Percentiles rank a stretch among this genome's conserved stretches.
Conservation (phyloP, 2,329 filamentous ascomycete species). For the Aureobasidium sp. region DNA sequence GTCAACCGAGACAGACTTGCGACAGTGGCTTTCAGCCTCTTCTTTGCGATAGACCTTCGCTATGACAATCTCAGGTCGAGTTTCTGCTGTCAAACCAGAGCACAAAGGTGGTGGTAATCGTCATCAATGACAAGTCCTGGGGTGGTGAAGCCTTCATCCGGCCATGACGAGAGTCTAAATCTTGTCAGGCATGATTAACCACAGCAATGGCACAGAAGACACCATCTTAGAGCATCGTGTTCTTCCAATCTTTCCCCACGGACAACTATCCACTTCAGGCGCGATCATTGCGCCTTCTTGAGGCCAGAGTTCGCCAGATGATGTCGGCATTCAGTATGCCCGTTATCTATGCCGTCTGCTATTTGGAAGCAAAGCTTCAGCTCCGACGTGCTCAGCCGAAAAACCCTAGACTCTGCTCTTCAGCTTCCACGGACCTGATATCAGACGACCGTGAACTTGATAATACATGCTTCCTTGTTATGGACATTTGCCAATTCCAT, state of each 20-base stretch:
- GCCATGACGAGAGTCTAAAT: neutral
- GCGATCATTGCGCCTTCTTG: neutral
- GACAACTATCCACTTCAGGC: neutral
- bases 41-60: neutral
- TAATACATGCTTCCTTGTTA: neutral
- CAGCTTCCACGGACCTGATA: neutral
- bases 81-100: neutral
- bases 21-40: conserved; percentile 3
- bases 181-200: neutral
- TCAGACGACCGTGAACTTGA: neutral
- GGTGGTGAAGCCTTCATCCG: neutral
- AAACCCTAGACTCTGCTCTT: neutral
- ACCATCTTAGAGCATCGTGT: neutral
- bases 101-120: neutral
- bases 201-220: neutral
- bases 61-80: neutral
- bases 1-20: conserved; percentile 8
- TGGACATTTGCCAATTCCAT: neutral
- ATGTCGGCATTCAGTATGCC: neutral
- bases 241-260: neutral
- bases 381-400: neutral
- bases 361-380: neutral
- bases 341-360: neutral
- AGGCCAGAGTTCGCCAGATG: neutral
- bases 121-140: neutral